Evolutionary conservation across 1,284 basidiomycete genomes (phyloP).

Genomic region (Takashimella koratensis): DNA sequence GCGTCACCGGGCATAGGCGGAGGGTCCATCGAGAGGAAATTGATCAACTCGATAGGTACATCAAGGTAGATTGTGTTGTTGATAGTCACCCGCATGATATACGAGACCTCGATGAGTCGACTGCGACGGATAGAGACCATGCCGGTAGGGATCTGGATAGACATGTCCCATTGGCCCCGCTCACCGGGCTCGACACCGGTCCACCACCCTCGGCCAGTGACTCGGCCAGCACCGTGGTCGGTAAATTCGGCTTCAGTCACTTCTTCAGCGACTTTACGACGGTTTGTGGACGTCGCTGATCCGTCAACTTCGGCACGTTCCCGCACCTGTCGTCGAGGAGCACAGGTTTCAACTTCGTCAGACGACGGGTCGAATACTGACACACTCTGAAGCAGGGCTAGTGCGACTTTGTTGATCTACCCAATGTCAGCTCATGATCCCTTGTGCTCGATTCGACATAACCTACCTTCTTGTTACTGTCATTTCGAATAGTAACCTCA

Average conservation of each 20-base stretch:
- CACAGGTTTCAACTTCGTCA: conserved; percentile 3
- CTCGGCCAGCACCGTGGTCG: conserved; percentile 60
- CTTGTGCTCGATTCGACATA: conserved; percentile 4
- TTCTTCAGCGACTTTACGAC: conserved; percentile 59
- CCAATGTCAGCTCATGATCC: conserved; percentile 7
- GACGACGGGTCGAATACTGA: not conserved
- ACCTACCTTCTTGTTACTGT: conserved; percentile 61
- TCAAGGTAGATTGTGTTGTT: conserved; percentile 59
- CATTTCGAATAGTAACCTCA: conserved; percentile 67
- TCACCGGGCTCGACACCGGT: conserved; percentile 67
- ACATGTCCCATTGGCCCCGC: conserved; percentile 56
- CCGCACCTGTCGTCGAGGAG: conserved; percentile 5
- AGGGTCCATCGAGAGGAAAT: conserved; percentile 49
- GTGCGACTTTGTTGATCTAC: conserved; percentile 62
- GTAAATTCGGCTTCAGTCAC: conserved; percentile 57
- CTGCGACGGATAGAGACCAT: conserved; percentile 70
- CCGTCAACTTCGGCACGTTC: conserved; percentile 54
- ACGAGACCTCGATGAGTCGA: conserved; percentile 73
- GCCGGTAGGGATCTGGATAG: conserved; percentile 65
- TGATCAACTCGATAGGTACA: conserved; percentile 45
- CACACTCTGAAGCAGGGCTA: conserved; percentile 69
- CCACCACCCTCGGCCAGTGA: conserved; percentile 85
- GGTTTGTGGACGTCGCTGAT: conserved; percentile 57
- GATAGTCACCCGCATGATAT: conserved; percentile 67
- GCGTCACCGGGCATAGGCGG: conserved; percentile 41